Base-by-base conservation (phyloP, 192 early-diverging fungal genomes). In the Umbelopsis sp. region DNA sequence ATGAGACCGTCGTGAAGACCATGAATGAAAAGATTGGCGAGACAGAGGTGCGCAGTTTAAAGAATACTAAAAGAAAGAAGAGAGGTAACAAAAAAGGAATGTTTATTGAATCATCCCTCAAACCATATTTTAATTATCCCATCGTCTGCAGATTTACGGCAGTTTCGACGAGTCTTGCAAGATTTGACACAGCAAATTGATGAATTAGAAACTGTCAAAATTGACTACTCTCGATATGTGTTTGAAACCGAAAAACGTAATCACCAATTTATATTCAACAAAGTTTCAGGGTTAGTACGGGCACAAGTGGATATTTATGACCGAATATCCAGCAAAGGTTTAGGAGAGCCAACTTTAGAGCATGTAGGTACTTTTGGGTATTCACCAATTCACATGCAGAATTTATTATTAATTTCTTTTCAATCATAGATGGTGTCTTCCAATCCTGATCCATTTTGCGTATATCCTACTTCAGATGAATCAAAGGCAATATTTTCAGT, bases 291-390 rank as follows among this genome's bases (percentile, higher is more conserved):
- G 20, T 68, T 85, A 24, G 80, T 85, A 10, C 69, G 80, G 9
- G 84, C 81, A 17, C 77, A 85, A 56, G 81, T 83, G 3, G 84
- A 85, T 67, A 78, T 85, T 14, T 82, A 77, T 29, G 84, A 85
- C 54, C 54, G 80, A 9, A 78, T 85, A 16, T 75, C 80, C 16
- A 80, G 67, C 67, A 85, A 85, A 51, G 84, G 84, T 11, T 34
- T 85, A 17, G 79, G 76, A n/a, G 84, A 85, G 65, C 66, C 76
- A n/a, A 77, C 80, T 25, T 67, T 85, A 29, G 84, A 85, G 47
- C 73, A 70, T 2, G 83, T 82, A 80, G 24, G 70, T 26, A 45
- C 4, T 20, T 12, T 24, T 7, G 6, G 3, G 2, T 22, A 43
- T 29, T 54, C 50, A 51, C 49, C 17, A 5, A 8, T 32, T 34